Conservation (phyloP, 2,329 filamentous ascomycete species). For the Paecilomyces sp. region DNA sequence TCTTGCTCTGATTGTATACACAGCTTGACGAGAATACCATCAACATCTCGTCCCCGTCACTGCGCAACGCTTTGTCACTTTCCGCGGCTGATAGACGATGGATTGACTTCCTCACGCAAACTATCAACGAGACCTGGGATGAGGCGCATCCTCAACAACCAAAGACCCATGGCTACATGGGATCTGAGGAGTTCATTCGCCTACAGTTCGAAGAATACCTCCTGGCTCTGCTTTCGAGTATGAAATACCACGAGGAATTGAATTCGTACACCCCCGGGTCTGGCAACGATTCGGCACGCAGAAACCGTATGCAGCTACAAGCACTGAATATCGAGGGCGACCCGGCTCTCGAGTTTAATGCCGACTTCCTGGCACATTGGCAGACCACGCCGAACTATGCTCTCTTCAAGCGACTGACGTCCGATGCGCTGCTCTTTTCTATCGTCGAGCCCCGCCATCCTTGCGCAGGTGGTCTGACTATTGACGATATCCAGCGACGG, state of each 20-base stretch:
- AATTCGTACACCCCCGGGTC: conserved; percentile 31
- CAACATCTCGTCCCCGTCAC: conserved; percentile 71
- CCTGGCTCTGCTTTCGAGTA: conserved; percentile 75
- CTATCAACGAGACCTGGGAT: conserved; percentile 95
- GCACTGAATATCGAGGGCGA: conserved; percentile 65
- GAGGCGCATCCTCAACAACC: conserved; percentile 79
- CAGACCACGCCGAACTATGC: conserved; percentile 81
- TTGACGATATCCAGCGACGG: conserved; percentile 88
- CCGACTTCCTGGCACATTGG: conserved; percentile 85
- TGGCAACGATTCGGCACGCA: conserved; percentile 33
- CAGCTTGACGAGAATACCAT: conserved; percentile 78
- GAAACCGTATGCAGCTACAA: conserved; percentile 46
- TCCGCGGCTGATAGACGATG: conserved; percentile 85
- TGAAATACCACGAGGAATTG: conserved; percentile 78
- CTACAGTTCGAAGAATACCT: conserved; percentile 97
- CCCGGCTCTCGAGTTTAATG: conserved; percentile 73
- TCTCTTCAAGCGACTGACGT: conserved; percentile 70
- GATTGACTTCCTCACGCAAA: conserved; percentile 93
- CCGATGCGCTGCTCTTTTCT: conserved; percentile 82
- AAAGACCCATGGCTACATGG: conserved; percentile 91
- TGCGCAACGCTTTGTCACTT: conserved; percentile 67
- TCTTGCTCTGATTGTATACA: neutral
- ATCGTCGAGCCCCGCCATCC: conserved; percentile 90
- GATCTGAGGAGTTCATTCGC: conserved; percentile 94
- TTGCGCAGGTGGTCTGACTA: conserved; percentile 82